phyloP scores from a whole-genome alignment of 2,329 filamentous ascomycete species.

The Cytospora chrysosperma region DNA sequence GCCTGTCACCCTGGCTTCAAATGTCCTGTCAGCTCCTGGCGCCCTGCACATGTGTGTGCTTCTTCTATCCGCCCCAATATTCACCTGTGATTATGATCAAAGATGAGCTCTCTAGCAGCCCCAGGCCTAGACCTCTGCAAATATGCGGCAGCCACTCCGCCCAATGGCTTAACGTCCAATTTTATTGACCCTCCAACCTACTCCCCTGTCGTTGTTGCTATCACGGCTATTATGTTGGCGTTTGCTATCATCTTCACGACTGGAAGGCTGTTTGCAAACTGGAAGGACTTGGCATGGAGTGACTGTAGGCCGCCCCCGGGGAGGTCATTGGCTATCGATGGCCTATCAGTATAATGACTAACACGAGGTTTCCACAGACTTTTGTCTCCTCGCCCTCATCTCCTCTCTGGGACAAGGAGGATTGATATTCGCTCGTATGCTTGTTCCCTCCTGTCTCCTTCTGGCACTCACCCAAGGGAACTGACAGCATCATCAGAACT shows the following conservation, averaged over 20 bases:
- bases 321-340: no score
- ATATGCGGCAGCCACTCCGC: slow-evolving; percentile 1
- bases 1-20: no score
- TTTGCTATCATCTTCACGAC: not conserved
- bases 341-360: no score
- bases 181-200: slow-evolving; percentile 11
- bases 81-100: no score
- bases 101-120: not conserved
- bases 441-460: not conserved
- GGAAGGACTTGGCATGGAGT: slow-evolving; percentile 7
- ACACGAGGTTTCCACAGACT: not conserved
- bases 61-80: no score
- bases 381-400: not conserved
- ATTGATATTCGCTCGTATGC: slow-evolving; percentile 2
- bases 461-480: not conserved
- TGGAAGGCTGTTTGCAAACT: slow-evolving; percentile 3
- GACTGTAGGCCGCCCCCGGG: slow-evolving; percentile 4
- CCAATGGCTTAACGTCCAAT: not conserved
- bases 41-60: no score
- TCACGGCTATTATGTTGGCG: slow-evolving; percentile 2
- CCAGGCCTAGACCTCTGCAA: slow-evolving; percentile 1
- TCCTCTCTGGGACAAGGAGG: not conserved
- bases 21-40: not conserved
- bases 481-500: slow-evolving; percentile 8
- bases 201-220: not conserved